A percentile compares a stretch with the other conserved stretches of the same genome.
Evolutionary conservation across 2,329 filamentous ascomycete genomes (phyloP).

Genomic region (Trichoderma sp.): DNA sequence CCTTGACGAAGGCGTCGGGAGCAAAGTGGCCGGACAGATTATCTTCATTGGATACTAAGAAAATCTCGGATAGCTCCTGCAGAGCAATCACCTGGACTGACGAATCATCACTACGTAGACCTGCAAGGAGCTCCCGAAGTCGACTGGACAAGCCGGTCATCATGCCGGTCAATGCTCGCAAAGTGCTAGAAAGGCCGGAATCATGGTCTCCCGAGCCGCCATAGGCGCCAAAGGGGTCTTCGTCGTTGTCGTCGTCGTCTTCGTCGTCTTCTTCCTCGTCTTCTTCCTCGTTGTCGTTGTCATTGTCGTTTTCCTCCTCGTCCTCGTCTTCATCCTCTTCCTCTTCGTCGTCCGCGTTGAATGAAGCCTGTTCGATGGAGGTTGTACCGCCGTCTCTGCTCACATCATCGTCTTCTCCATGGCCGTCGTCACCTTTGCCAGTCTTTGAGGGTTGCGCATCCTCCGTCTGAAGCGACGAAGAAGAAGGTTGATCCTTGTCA

Average conservation of each 20-base stretch:
- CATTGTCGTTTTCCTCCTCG: constrained; percentile 57
- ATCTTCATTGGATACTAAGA: constrained; percentile 94
- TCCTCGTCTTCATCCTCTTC: constrained; percentile 42
- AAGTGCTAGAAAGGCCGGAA: constrained; percentile 70
- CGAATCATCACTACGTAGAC: constrained; percentile 79
- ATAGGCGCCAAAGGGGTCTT: constrained; percentile 63
- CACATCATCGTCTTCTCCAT: constrained; percentile 5
- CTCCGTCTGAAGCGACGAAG: constrained; percentile 24
- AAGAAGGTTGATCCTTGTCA: background rate
- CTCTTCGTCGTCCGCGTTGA: constrained; percentile 35
- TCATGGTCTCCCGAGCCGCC: constrained; percentile 61
- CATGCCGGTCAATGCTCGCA: constrained; percentile 86
- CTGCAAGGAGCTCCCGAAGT: constrained; percentile 72
- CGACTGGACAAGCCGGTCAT: constrained; percentile 80
- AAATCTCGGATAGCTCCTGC: constrained; percentile 87
- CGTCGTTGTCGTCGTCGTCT: constrained; percentile 57
- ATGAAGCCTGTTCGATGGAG: background rate
- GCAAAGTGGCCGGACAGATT: constrained; percentile 93
- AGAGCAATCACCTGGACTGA: constrained; percentile 88
- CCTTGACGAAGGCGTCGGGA: constrained; percentile 91
- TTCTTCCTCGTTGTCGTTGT: constrained; percentile 32
- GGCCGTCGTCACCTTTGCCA: background rate
- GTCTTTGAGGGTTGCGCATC: background rate
- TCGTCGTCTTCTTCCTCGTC: constrained; percentile 43
- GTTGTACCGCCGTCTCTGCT: constrained; percentile 20